Percentiles rank a stretch among this genome's conserved stretches.
Evolutionary conservation across 345 rosid genomes (phyloP).

Genomic region (Eucalyptus victrix): DNA sequence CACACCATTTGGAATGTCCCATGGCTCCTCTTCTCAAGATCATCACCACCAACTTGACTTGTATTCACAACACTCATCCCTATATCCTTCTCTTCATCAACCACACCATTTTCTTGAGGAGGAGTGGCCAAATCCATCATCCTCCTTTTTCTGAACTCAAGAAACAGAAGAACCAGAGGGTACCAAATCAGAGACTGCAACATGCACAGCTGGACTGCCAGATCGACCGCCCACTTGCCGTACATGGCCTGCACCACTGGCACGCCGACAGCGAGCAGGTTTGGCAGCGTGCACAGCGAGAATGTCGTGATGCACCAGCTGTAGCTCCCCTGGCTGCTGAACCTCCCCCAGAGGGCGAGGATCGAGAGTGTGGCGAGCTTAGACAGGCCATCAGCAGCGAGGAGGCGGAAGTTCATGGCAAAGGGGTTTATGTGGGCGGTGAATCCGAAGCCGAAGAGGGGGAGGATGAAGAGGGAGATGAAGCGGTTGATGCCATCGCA

Average conservation of each 20-base stretch:
- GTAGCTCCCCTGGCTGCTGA: conserved; percentile 47
- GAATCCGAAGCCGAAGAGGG: conserved; percentile 69
- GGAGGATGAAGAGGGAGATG: conserved; percentile 71
- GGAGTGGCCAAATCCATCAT: not conserved
- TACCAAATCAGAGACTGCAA: conserved; percentile 71
- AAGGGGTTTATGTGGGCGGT: conserved; percentile 68
- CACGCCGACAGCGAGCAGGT: conserved; percentile 64
- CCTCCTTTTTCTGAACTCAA: conserved; percentile 37
- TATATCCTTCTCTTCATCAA: not conserved
- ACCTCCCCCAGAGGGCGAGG: conserved; percentile 56
- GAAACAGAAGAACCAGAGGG: conserved; percentile 46
- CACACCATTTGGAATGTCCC: conserved; percentile 33
- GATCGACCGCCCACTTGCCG: conserved; percentile 49
- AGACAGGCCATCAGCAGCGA: conserved; percentile 59
- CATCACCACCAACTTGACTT: not conserved
- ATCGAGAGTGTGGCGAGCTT: conserved; percentile 44
- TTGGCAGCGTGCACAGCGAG: conserved; percentile 63
- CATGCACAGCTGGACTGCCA: conserved; percentile 68
- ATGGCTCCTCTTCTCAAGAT: conserved; percentile 1
- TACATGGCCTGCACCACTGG: conserved; percentile 75
- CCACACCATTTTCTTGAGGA: not conserved
- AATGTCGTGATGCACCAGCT: conserved; percentile 79
- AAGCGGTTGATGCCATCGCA: conserved; percentile 68
- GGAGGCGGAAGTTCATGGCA: conserved; percentile 48
- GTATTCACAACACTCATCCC: not conserved